Base-by-base conservation (phyloP, 176 grass and related monocot species). In the Thinopyrum elongatum region DNA sequence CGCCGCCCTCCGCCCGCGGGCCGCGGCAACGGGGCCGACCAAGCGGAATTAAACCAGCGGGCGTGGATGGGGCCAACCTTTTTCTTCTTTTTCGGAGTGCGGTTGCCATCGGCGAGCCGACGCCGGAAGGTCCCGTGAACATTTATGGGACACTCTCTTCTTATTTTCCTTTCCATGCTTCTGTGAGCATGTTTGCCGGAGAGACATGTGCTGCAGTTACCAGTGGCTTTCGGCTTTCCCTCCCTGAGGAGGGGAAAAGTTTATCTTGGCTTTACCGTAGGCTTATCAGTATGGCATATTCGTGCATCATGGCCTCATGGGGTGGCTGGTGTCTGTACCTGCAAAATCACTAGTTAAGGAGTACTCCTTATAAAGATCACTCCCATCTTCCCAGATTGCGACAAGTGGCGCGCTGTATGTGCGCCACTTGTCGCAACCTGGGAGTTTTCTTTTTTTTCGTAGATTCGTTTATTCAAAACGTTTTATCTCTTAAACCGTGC, bases 1-100 rank as follows among this genome's bases (percentile, higher is more conserved):
- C 67, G 70, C 53, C 83, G 19, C 83, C 88, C 71, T 86, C 64
- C 79, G 64, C 53, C 72, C 83, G 44, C 73, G 47, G 44, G 44
- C 73, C 44, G 79, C 57, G 64, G 88, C 77, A 89, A 85, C 68
- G 25, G 76, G 73, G 41, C 75, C 39, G 69, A 51, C 41, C 53
- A 60, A 46, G 26, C 5, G 19, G 34, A 47, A 33, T 8, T 65
- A 60, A 83, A 10, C 69, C 77, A 7, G 82, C 60, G 25, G 16
- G 67, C n/a, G 51, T 46, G 86, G 64, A 51, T 16, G 46, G 46
- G 26, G 41, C 73, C 27, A 42, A 5, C 27, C 8, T 17, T 60
- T 67, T 68, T 79, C 6, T n/a, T n/a, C n/a, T n/a, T n/a, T n/a
- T n/a, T n/a, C 1, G 22, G 6, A 30, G 6, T 26, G 73, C 63